Percentiles rank a stretch among this genome's conserved stretches.
Evolutionary conservation across 768 basidiomycete species (phyloP).

Genomic region (Leucocoprinus leucothites): DNA sequence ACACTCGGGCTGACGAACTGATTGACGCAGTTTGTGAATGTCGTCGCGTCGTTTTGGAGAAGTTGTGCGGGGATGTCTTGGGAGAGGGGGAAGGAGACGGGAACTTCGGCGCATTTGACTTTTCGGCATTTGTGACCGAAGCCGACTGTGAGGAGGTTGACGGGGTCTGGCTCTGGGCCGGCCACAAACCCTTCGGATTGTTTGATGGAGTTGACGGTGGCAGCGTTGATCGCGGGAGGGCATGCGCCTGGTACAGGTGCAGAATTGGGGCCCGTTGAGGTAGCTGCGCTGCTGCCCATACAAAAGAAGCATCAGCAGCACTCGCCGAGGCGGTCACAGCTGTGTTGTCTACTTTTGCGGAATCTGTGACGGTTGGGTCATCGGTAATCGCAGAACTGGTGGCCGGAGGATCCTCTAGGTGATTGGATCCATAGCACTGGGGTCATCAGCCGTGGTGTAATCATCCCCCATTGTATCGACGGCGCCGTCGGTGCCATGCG

Average conservation of each 20-base stretch:
- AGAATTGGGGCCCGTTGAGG: background rate
- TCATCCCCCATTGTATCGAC: background rate
- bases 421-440: background rate
- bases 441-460: background rate
- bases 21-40: constrained; percentile 28
- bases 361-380: background rate
- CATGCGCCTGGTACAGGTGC: constrained; percentile 18
- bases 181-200: constrained; percentile 30
- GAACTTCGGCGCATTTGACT: constrained; percentile 18
- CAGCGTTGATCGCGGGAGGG: constrained; percentile 23
- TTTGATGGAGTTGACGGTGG: constrained; percentile 26
- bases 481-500: no score
- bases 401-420: background rate
- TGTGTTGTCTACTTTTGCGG: background rate
- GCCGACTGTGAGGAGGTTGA: constrained; percentile 32
- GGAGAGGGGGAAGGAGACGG: constrained; percentile 28
- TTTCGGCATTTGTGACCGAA: constrained; percentile 29
- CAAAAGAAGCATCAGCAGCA: background rate
- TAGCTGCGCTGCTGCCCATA: background rate
- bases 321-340: background rate
- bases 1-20: constrained; percentile 25
- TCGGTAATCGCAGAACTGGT: background rate
- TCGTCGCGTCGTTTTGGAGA: constrained; percentile 24
- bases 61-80: constrained; percentile 23
- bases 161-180: constrained; percentile 28